Base-by-base conservation (phyloP, 2,329 filamentous ascomycete species). In the Penicillium occitanis region DNA sequence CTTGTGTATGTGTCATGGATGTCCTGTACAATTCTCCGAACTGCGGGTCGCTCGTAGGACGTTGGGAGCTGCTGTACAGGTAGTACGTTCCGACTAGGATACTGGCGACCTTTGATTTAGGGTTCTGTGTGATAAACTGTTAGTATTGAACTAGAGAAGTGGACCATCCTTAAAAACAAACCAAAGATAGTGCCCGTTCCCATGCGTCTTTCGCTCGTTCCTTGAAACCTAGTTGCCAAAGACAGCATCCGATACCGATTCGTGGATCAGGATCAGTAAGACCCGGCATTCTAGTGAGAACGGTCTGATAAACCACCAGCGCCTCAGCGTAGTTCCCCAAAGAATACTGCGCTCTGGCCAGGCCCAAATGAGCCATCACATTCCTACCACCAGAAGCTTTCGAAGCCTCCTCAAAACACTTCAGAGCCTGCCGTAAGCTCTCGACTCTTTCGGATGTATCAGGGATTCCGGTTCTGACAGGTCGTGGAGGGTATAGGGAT, bases 161-260 rank as follows among this genome's bases (percentile, higher is more conserved):
- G 4, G 2, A 57, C 7, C 7, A 14, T 11, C 5, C 40, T 25
- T 22, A 4, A 64, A 46, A 13, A 53, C 74, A 85, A 88, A 83
- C 81, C 74, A 97, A 85, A 75, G 96, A 91, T 33, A 97, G 80
- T 13, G 90, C 88, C 69, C 95, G 86, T 75, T 96, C 91, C 95
- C 95, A 99, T 13, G 95, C 94, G 58, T 84, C 82, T 75, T 91
- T 94, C 7, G 96, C 95, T 73, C 97, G 92, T 40, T 96, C 92
- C 77, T 96, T 97, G 82, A 92, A 93, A 11, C 93, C 93, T 33
- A 99, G 84, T 77, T 97, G 92, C 95, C 96, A 99, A 77, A 97
- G 90, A 82, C 95, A 99, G 78, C 92, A 95, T 55, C 95, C 95
- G 73, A 99, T 94, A 64, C 95, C 95, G 71, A 99, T 94, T 71